These are phyloP conservation scores for Prosopis cineraria DNA, from an alignment of 306 rosid genomes.

Conservation along the genomic window DNA sequence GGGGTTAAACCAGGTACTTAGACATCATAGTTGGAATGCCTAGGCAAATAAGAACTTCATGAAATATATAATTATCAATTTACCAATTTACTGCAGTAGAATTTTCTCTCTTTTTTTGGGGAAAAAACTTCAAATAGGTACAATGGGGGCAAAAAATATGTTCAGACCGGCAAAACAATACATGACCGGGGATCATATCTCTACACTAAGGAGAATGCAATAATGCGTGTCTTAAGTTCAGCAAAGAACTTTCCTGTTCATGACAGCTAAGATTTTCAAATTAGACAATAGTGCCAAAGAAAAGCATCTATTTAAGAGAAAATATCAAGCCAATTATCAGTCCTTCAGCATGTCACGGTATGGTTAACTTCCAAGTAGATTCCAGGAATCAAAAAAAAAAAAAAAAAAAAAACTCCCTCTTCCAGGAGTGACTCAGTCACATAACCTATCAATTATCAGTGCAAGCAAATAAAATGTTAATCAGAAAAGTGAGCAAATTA, in stretches of 20 bases:
- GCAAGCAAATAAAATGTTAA: conserved; percentile 21
- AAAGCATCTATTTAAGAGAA: conserved; percentile 2
- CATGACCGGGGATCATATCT: background rate
- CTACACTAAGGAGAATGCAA: background rate
- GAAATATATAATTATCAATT: conserved; percentile 14
- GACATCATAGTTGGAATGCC: conserved; percentile 17
- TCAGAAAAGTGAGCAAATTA: conserved; percentile 18
- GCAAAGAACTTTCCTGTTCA: background rate
- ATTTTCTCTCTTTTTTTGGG: no score
- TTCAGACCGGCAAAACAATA: background rate
- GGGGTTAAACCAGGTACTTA: conserved; percentile 30
- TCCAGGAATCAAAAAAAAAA: background rate
- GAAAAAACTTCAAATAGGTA: background rate
- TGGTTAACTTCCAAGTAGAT: background rate
- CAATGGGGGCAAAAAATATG: conserved; percentile 9
- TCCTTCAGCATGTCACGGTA: background rate
- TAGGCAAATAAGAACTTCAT: conserved; percentile 29
- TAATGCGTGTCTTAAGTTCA: background rate
- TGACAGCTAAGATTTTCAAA: background rate
- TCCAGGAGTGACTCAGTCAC: background rate
- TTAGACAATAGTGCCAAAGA: background rate
- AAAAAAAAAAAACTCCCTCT: background rate
- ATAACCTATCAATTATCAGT: background rate
- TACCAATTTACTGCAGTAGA: conserved; percentile 3
- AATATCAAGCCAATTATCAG: background rate